Conservation (phyloP, 2,329 filamentous ascomycete species). For the Aureobasidium sp. region DNA sequence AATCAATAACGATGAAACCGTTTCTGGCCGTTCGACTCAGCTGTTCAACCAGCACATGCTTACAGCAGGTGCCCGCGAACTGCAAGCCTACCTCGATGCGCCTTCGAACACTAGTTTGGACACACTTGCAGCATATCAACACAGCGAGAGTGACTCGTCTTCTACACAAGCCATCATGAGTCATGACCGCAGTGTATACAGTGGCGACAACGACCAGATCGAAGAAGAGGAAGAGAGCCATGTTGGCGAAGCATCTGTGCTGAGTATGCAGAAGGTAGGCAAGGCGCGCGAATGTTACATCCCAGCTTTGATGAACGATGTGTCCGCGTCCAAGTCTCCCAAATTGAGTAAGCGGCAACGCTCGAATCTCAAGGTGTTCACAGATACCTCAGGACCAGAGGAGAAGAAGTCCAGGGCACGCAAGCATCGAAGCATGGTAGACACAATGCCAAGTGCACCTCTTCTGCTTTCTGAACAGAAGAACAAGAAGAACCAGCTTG, state of each 20-base stretch:
- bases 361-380: slow-evolving; percentile 3
- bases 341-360: neutral
- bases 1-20: neutral
- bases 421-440: neutral
- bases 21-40: slow-evolving; percentile 3
- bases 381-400: neutral
- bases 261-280: slow-evolving; percentile 1
- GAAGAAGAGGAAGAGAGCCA: neutral
- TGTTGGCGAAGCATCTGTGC: neutral
- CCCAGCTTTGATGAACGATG: neutral
- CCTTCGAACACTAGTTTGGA: neutral
- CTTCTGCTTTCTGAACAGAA: neutral
- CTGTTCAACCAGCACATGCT: slow-evolving; percentile 10
- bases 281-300: slow-evolving; percentile 9
- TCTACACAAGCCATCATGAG: neutral
- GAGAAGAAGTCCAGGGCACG: neutral
- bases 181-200: neutral
- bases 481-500: neutral
- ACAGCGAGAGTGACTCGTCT: neutral
- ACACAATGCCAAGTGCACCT: neutral
- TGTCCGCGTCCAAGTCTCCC: neutral
- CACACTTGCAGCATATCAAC: neutral
- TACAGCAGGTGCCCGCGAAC: slow-evolving; percentile 1
- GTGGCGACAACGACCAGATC: neutral
- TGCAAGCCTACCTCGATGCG: slow-evolving; percentile 4